Evolutionary conservation across 768 basidiomycete species (phyloP), one percentile per base, ranked within the genome.

Genomic region (Hortiboletus flavorubellus): DNA sequence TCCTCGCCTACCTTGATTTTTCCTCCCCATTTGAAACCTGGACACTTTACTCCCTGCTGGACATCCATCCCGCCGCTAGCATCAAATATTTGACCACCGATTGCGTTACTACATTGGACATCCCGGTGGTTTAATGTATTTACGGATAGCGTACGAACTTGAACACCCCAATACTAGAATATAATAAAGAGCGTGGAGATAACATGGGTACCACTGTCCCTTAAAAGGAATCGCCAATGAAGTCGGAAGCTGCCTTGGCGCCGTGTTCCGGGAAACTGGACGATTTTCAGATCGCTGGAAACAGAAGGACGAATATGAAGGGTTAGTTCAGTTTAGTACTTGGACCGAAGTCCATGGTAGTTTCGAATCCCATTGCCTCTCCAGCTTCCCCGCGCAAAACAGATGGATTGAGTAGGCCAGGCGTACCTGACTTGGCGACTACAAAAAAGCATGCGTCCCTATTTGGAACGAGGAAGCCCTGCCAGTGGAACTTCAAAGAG

Each of bases 181-280:
- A 26, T 26, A 26, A 26, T 8, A 11, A 8, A 23, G 16, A n/a
- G 37, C 14, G 10, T 5, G 34, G 12, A 35, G 1, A 21, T 21
- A 21, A 21, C 21, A 21, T 21, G 21, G 21, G 21, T 21, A 21
- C 21, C 21, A 29, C 26, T 46, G 41, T 53, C 62, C 58, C 56
- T 26, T 4, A 26, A 26, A 26, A 26, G 26, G 26, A 26, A 26
- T 26, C 26, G 26, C 26, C 26, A 21, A 2, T 21, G 21, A 21
- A 21, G 21, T 21, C 21, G 26, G 26, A 5, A 26, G 26, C 26
- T 33, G 60, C 55, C 52, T 55, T 57, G 35, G 65, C 67, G 66
- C 66, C 66, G 42, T 55, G 44, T 64, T 53, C 66, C 66, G 51
- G 66, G 66, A 30, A 67, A 59, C 53, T 50, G 66, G 67, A 44